Base-by-base conservation (phyloP, 306 rosid species). In the Neltuma alba region DNA sequence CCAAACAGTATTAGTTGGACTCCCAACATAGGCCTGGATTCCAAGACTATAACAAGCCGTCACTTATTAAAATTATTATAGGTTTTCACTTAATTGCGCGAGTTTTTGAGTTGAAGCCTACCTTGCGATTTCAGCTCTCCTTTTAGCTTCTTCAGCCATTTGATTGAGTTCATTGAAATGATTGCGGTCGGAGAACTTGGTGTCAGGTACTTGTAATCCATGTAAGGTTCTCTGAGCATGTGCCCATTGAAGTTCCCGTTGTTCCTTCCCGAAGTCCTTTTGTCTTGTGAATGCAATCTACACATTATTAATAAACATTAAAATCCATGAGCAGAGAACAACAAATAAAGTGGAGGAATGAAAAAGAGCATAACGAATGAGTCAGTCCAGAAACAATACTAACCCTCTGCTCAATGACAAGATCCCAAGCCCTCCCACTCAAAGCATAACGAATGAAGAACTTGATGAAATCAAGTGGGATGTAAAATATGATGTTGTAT, bases 401-500 rank as follows among this genome's bases (percentile, higher is more conserved):
- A 84, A 95, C 99, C 93, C 99, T 92, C 84, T 93, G 98, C 84
- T 95, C 99, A 58, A 95, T 92, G 28, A 95, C 96, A 76, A 95
- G 99, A 87, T 95, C 99, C 98, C 99, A 95, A 65, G 99, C 99
- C 75, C 93, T 93, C 27, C 99, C 99, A 2, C 99, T 95, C 76
- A 89, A 76, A 74, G 93, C 92, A 61, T 95, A 95, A 74, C 99
- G 96, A 77, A 78, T 95, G 25, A 95, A 82, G 87, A 95, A 95
- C 80, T 95, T 95, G 7, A 95, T 80, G 86, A 85, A 20, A 82
- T 95, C 99, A 72, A 95, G 99, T 23, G 99, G 99, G 83, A 95
- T 71, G 84, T 95, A 95, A 83, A 89, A 89, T 79, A 95, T 81
- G 12, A 95, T 75, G 88, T 95, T 95, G 80, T 92, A 95, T 5